A percentile compares a stretch with the other conserved stretches of the same genome.
Evolutionary conservation across 2,329 filamentous ascomycete genomes (phyloP).

Genomic region (Stagonosporopsis vannaccii): DNA sequence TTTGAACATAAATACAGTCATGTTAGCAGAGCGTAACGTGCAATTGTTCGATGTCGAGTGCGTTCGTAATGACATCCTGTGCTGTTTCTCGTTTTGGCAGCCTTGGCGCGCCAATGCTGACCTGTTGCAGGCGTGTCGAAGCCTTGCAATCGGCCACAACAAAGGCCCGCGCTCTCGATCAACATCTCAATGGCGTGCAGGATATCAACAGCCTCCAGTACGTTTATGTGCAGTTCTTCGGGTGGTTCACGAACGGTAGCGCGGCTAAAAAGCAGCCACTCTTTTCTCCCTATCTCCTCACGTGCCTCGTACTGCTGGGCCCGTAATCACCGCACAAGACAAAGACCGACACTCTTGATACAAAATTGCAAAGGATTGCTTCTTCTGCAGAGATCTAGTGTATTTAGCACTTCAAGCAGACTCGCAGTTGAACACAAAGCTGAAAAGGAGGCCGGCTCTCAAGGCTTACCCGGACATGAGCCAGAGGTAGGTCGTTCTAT

Average conservation of each 20-base stretch:
- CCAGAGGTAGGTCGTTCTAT: slow-evolving; percentile 23
- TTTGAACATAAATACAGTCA: not conserved
- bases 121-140: slow-evolving; percentile 5
- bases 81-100: slow-evolving; percentile 5
- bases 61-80: slow-evolving; percentile 1
- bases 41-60: not conserved
- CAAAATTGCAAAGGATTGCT: slow-evolving; percentile 4
- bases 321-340: slow-evolving; percentile 15
- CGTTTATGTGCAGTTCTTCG: slow-evolving; percentile 18
- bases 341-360: slow-evolving; percentile 3
- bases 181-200: slow-evolving; percentile 28
- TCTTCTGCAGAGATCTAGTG: slow-evolving; percentile 9
- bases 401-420: slow-evolving; percentile 31
- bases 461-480: slow-evolving; percentile 7
- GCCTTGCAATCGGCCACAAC: slow-evolving; percentile 16
- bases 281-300: slow-evolving; percentile 34
- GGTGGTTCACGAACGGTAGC: slow-evolving; percentile 10
- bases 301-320: slow-evolving; percentile 40
- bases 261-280: slow-evolving; percentile 24
- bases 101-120: slow-evolving; percentile 5
- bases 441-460: slow-evolving; percentile 11
- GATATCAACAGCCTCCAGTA: slow-evolving; percentile 19
- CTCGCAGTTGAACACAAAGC: slow-evolving; percentile 20
- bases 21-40: not conserved
- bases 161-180: slow-evolving; percentile 17